Base-by-base conservation (phyloP, 2,329 filamentous ascomycete species). In the Thermothelomyces thermophilus region DNA sequence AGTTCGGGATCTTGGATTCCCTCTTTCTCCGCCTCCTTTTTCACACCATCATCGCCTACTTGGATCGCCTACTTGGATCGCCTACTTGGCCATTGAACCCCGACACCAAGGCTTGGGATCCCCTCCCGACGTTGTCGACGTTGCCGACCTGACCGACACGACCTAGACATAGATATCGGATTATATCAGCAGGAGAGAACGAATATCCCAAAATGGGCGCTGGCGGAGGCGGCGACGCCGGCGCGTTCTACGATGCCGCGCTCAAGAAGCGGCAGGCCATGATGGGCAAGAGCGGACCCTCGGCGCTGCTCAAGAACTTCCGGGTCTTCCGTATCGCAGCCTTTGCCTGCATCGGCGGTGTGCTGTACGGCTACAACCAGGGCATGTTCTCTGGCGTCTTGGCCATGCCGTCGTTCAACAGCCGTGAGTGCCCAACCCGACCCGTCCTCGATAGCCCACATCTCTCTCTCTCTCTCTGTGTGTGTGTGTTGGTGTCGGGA, bases 321-420 rank as follows among this genome's bases (percentile, higher is more conserved):
- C 76, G 74, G 37, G 79, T 83, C 14, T 79, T 80, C 56, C 68
- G 73, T n/a, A 74, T 83, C 51, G 77, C 79, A 1, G 68, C 75
- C 36, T 83, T 83, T 61, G 79, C 80, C 6, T 83, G 79, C 53
- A 78, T 83, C 36, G 80, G 80, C 17, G 79, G 80, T 46, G 68
- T 81, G 2, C 66, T 81, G 1, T 80, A 86, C 63, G 83, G 86
- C 17, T 89, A 87, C 68, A 87, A 89, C 62, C 83, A 87, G 63
- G 86, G 85, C 58, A 83, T 87, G 67, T 87, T 87, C 67, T 80
- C 79, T n/a, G 84, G 85, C 20, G 79, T 90, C 7, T 64, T 82
- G 8, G 72, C 73, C 14, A 81, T 82, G 77, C 69, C 69, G 1
- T 60, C 75, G 4, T 81, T 81, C 52, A 68, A 74, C 55, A 59